Base-by-base conservation (phyloP, 257 asterid genomes). In the Rubia yunnanensis region DNA sequence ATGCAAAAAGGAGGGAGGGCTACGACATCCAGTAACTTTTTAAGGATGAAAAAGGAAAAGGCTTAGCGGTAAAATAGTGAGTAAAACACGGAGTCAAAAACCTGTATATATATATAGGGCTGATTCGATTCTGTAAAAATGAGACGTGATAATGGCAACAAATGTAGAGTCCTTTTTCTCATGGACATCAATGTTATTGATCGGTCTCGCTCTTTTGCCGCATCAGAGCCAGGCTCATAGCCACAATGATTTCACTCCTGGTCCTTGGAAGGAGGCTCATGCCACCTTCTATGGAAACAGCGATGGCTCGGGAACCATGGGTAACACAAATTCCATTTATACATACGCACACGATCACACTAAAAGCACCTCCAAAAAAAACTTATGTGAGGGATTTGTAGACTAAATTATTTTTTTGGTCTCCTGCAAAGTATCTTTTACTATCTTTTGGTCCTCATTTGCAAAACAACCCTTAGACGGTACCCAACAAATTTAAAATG, bases 201-300 rank as follows among this genome's bases (percentile, higher is more conserved):
- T 59, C 44, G 63, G 60, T 64, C 66, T 77, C 26, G 70, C 72
- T 46, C 49, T 72, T 70, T 68, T 64, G 32, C 39, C 74, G 63
- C 70, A 72, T 54, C 41, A 57, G 52, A 34, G 17, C 27, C 11
- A 35, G 23, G 23, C 20, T 17, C 17, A 30, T 3, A 11, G 1
- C 3, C 22, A 10, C n/a, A n/a, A n/a, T 9, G 48, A 13, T 11
- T 72, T 55, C 63, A 6, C 8, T 0, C 32, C 74, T 3, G 64
- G 68, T 3, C 74, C 73, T 0, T 84, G 87, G 87, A 82, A 70
- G 52, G 39, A 74, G 24, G 87, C 82, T 28, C 78, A 66, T 24
- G 90, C 85, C 28, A 84, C 87, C 68, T 84, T 71, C 73, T 79
- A 82, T 7, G 87, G 84, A 5, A 71, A 67, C 48, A 31, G 72